These are phyloP conservation scores for Alternaria sp. DNA, from an alignment of 2,329 filamentous ascomycete species.

Conservation along the genomic window DNA sequence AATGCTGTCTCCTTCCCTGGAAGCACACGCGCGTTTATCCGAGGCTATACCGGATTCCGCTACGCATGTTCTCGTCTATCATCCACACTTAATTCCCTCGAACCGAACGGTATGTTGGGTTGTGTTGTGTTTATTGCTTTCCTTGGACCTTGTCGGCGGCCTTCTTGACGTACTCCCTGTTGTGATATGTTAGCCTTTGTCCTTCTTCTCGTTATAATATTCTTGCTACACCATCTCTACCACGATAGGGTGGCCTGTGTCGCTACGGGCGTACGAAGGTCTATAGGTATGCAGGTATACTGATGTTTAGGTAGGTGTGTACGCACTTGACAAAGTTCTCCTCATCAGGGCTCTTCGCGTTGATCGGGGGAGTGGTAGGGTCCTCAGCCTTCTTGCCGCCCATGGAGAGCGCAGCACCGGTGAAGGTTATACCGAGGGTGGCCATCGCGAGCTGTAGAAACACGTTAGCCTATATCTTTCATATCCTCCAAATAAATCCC, in stretches of 20 bases:
- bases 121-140: slow-evolving; percentile 18
- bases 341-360: slow-evolving; percentile 70
- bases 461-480: background rate
- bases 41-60: background rate
- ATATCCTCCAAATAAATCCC: background rate
- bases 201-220: no score
- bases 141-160: slow-evolving; percentile 39
- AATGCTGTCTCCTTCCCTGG: background rate
- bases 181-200: slow-evolving; percentile 5
- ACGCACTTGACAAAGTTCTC: slow-evolving; percentile 72
- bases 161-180: slow-evolving; percentile 48
- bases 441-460: slow-evolving; percentile 64
- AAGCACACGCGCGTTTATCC: background rate
- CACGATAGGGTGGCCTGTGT: no score
- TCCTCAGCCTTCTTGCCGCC: slow-evolving; percentile 53
- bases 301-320: background rate
- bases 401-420: slow-evolving; percentile 44
- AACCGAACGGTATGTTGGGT: background rate
- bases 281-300: no score
- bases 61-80: background rate
- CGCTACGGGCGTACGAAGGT: no score
- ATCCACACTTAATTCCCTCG: background rate
- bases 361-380: slow-evolving; percentile 60
- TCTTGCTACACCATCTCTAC: no score
- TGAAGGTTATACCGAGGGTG: slow-evolving; percentile 49